phyloP scores from a whole-genome alignment of 1,284 basidiomycete species.

The Pyrrhoderma noxium region DNA sequence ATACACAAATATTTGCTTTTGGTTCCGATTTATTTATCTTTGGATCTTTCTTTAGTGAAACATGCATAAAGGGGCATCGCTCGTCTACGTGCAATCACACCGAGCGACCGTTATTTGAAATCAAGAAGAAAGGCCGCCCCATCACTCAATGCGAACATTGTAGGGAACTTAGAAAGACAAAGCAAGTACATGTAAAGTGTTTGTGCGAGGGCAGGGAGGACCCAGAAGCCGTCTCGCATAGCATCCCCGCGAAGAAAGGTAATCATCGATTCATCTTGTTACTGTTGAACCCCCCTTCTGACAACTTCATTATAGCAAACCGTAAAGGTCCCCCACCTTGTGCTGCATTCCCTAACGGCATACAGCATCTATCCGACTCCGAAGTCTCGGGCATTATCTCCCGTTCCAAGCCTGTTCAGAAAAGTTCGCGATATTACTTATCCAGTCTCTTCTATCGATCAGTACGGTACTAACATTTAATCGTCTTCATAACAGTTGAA shows the following conservation, averaged over 20 bases:
- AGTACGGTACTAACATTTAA: conserved; percentile 42
- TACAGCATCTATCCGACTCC: conserved; percentile 55
- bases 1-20: not conserved
- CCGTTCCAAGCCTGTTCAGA: conserved; percentile 20
- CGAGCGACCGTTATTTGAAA: conserved; percentile 70
- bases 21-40: not conserved
- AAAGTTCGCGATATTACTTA: conserved; percentile 8
- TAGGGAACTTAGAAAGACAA: conserved; percentile 67
- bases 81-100: conserved; percentile 72
- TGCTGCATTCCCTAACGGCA: conserved; percentile 66
- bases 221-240: conserved; percentile 26
- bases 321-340: conserved; percentile 32
- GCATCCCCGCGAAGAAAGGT: conserved; percentile 50
- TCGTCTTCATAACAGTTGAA: conserved; percentile 19
- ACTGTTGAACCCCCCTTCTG: conserved; percentile 35
- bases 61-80: conserved; percentile 79
- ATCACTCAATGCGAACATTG: conserved; percentile 77
- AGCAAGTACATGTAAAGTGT: conserved; percentile 67
- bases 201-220: conserved; percentile 41
- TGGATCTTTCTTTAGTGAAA: conserved; percentile 44
- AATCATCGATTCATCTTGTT: conserved; percentile 32
- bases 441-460: conserved; percentile 1
- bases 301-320: conserved; percentile 11
- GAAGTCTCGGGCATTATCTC: conserved; percentile 36
- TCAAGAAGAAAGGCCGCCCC: conserved; percentile 76